phyloP scores from a whole-genome alignment of 2,329 filamentous ascomycete genomes.

The Trichoderma semiorbis region DNA sequence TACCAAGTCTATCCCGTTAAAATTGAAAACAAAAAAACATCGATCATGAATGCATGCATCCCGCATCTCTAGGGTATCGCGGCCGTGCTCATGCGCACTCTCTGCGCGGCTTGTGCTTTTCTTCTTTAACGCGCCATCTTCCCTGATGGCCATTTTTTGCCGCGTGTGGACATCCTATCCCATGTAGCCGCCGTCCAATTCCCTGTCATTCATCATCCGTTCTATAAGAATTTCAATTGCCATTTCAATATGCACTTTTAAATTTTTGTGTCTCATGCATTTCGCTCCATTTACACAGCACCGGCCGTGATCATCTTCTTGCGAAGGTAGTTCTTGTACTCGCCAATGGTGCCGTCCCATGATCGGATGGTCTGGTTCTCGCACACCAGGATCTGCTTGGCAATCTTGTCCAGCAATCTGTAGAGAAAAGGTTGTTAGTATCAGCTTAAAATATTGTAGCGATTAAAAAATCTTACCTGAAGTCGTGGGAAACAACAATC shows the following conservation, averaged over 20 bases:
- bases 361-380: constrained; percentile 91
- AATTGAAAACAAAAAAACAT: constrained; percentile 19
- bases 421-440: constrained; percentile 20
- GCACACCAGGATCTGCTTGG: constrained; percentile 98
- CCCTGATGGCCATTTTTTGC: constrained; percentile 20
- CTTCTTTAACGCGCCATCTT: constrained; percentile 10
- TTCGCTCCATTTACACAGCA: constrained; percentile 62
- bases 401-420: constrained; percentile 97
- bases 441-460: too few relatives aligned
- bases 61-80: constrained; percentile 32
- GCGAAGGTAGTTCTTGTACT: constrained; percentile 97
- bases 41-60: constrained; percentile 25
- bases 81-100: constrained; percentile 29
- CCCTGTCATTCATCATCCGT: constrained; percentile 20
- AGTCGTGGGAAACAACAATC: constrained; percentile 97
- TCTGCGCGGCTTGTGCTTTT: neutral
- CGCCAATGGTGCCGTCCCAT: constrained; percentile 86
- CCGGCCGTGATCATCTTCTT: constrained; percentile 97
- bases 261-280: neutral
- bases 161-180: constrained; percentile 19
- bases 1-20: constrained; percentile 35
- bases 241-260: constrained; percentile 12
- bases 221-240: constrained; percentile 23
- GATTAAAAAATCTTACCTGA: constrained; percentile 65
- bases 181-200: constrained; percentile 20